phyloP scores from a whole-genome alignment of 768 basidiomycete genomes.

The Mycena floridula region DNA sequence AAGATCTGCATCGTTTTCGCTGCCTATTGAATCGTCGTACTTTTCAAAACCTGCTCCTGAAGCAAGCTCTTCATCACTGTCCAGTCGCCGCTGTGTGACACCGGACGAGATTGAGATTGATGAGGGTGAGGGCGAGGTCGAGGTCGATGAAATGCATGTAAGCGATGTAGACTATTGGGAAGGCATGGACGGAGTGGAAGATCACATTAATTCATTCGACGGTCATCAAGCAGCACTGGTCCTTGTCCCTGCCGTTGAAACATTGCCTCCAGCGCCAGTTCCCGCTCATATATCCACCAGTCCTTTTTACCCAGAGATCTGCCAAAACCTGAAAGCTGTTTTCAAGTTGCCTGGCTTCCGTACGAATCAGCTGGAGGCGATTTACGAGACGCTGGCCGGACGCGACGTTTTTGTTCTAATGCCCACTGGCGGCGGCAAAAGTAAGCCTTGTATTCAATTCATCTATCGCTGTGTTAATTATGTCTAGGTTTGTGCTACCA shows the following conservation, averaged over 20 bases:
- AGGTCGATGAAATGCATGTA: slow-evolving; percentile 18
- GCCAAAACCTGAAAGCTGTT: slow-evolving; percentile 41
- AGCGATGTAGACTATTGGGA: slow-evolving; percentile 47
- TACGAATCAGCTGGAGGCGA: slow-evolving; percentile 80
- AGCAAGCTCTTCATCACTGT: background rate
- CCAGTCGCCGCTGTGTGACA: background rate
- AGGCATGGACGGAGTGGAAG: slow-evolving; percentile 29
- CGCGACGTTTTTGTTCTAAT: slow-evolving; percentile 91
- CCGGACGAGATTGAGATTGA: slow-evolving; percentile 1
- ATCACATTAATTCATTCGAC: slow-evolving; percentile 21
- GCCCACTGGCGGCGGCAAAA: slow-evolving; percentile 94
- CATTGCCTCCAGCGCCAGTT: slow-evolving; percentile 7
- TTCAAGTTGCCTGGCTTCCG: slow-evolving; percentile 73
- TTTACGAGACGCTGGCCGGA: slow-evolving; percentile 72
- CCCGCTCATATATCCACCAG: slow-evolving; percentile 8
- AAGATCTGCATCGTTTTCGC: slow-evolving; percentile 1
- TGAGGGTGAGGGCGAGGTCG: background rate
- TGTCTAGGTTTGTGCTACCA: slow-evolving; percentile 83
- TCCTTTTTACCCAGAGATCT: slow-evolving; percentile 44
- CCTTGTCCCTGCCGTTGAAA: slow-evolving; percentile 10
- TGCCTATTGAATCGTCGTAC: background rate
- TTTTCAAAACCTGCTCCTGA: background rate
- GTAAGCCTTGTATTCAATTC: too few relatives aligned
- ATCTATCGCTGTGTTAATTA: too few relatives aligned
- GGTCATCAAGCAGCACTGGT: slow-evolving; percentile 16